Evolutionary conservation across 176 grass and related monocot species (phyloP).

Genomic region (Carex scoparia): DNA sequence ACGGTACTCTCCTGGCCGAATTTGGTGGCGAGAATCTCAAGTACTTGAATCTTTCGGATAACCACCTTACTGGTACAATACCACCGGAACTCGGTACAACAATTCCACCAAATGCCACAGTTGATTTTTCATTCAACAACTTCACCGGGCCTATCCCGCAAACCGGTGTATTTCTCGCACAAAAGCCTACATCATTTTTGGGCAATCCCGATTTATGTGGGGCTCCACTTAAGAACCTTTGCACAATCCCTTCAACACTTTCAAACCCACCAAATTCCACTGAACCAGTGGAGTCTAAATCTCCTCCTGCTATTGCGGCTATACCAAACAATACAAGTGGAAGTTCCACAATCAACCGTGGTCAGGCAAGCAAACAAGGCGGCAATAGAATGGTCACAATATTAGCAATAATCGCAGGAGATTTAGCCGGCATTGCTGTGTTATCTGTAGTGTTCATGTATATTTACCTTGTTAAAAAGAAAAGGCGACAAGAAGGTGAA

Average conservation of each 20-base stretch:
- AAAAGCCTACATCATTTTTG: conserved; percentile 50
- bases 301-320: conserved; percentile 77
- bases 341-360: conserved; percentile 15
- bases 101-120: conserved; percentile 51
- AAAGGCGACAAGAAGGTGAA: conserved; percentile 30
- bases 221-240: conserved; percentile 45
- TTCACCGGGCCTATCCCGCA: conserved; percentile 68
- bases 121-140: conserved; percentile 80
- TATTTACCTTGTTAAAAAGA: conserved; percentile 61
- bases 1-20: conserved; percentile 45
- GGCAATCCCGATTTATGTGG: conserved; percentile 75
- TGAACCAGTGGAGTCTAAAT: conserved; percentile 24
- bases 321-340: conserved; percentile 51
- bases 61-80: conserved; percentile 57
- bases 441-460: conserved; percentile 48
- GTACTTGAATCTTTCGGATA: conserved; percentile 70
- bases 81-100: conserved; percentile 46
- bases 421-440: conserved; percentile 53
- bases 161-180: conserved; percentile 35
- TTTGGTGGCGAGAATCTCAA: conserved; percentile 46
- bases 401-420: conserved; percentile 47
- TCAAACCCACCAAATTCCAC: conserved; percentile 37
- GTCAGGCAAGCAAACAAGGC: conserved; percentile 13
- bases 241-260: conserved; percentile 46
- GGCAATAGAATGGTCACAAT: conserved; percentile 40